phyloP scores from a whole-genome alignment of 1,284 basidiomycete genomes.

The Cystobasidium pallidum region DNA sequence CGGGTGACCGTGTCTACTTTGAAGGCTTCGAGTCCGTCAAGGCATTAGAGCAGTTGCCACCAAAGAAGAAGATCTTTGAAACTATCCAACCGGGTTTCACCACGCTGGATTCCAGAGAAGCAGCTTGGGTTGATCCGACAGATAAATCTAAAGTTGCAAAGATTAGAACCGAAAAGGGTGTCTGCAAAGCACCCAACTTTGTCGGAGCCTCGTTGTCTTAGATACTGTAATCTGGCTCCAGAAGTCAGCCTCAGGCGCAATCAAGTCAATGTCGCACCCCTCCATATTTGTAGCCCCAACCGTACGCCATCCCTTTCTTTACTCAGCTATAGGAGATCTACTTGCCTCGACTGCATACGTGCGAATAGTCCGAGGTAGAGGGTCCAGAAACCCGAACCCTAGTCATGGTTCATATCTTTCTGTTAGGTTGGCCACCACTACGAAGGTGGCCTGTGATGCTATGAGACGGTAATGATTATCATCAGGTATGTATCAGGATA shows the following conservation, averaged over 20 bases:
- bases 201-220: slow-evolving; percentile 85
- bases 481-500: too few species aligned
- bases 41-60: slow-evolving; percentile 56
- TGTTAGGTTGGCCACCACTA: too few species aligned
- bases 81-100: slow-evolving; percentile 80
- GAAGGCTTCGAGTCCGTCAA: slow-evolving; percentile 65
- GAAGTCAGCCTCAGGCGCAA: neutral
- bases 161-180: slow-evolving; percentile 81
- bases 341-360: too few species aligned
- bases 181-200: slow-evolving; percentile 77
- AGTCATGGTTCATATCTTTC: too few species aligned
- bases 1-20: slow-evolving; percentile 90
- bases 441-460: too few species aligned
- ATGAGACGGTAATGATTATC: too few species aligned
- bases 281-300: too few species aligned
- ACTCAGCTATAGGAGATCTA: too few species aligned
- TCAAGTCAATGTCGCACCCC: neutral
- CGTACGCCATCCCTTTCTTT: too few species aligned
- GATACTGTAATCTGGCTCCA: too few species aligned
- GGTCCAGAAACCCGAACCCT: too few species aligned
- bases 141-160: slow-evolving; percentile 74
- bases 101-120: slow-evolving; percentile 80
- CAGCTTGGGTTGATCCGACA: slow-evolving; percentile 84
- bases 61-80: slow-evolving; percentile 97
- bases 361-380: too few species aligned